phyloP scores from a whole-genome alignment of 495 filamentous ascomycete species.

The Penicillium daleae region DNA sequence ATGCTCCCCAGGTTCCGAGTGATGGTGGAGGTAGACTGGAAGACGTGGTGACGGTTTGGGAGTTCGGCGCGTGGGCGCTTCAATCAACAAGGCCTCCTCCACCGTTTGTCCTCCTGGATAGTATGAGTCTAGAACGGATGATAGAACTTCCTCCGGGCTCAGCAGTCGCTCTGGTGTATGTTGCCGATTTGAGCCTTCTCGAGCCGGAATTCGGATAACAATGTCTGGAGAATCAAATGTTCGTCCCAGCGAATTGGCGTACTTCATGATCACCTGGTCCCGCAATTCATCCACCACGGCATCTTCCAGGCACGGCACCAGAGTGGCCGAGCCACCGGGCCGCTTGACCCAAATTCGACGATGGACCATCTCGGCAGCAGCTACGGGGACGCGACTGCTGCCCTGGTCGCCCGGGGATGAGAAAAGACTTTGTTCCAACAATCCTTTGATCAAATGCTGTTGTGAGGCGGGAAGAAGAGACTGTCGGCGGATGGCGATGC shows the following conservation, averaged over 20 bases:
- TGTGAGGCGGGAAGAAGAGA: conserved; percentile 54
- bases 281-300: conserved; percentile 94
- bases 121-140: conserved; percentile 76
- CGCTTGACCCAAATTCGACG: conserved; percentile 95
- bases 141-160: conserved; percentile 85
- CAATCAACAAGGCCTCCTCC: conserved; percentile 90
- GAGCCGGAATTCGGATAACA: conserved; percentile 63
- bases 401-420: conserved; percentile 28
- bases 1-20: conserved; percentile 69
- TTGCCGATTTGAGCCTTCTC: conserved; percentile 52
- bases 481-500: conserved; percentile 50
- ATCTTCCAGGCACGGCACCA: conserved; percentile 82
- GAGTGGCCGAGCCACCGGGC: conserved; percentile 79
- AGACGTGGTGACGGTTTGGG: conserved; percentile 79
- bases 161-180: conserved; percentile 65
- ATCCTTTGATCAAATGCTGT: conserved; percentile 46
- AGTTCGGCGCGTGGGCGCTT: conserved; percentile 80
- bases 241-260: conserved; percentile 86
- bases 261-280: conserved; percentile 90
- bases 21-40: conserved; percentile 57
- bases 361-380: conserved; percentile 49
- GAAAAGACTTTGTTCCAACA: conserved; percentile 41
- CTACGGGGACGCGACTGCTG: conserved; percentile 24
- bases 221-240: conserved; percentile 90
- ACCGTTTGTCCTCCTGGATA: conserved; percentile 88